These are phyloP conservation scores for Botrytis paeoniae DNA, from an alignment of 2,329 filamentous ascomycete genomes.

Conservation along the genomic window DNA sequence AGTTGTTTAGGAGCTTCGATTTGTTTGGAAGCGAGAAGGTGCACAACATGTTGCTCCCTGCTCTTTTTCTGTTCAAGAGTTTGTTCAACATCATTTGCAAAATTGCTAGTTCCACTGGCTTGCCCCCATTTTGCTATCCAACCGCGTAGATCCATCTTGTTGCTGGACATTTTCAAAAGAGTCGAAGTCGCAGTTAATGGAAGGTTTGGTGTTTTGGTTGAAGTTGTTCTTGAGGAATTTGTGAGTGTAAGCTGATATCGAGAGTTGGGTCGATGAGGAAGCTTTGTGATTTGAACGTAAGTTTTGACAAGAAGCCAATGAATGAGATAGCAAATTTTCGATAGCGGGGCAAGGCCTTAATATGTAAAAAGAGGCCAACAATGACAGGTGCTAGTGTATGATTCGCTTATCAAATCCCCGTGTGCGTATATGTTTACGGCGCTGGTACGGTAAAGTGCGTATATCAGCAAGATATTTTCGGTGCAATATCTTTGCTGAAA, in stretches of 20 bases:
- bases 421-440: not conserved
- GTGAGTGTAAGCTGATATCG: not conserved
- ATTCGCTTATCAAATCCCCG: not conserved
- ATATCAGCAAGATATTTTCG: not conserved
- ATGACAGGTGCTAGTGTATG: not conserved
- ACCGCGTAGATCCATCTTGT: not conserved
- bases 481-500: not conserved
- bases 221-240: not conserved
- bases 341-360: not conserved
- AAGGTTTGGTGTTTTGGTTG: not conserved
- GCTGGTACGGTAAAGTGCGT: not conserved
- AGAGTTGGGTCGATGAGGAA: not conserved
- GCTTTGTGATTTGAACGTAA: not conserved
- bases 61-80: not conserved
- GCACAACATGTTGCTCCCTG: not conserved
- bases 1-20: not conserved
- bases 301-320: not conserved
- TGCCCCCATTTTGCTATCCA: not conserved
- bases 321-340: not conserved
- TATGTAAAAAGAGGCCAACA: not conserved
- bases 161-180: no score
- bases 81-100: not conserved
- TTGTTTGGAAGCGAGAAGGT: no score
- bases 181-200: not conserved
- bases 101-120: no score